phyloP scores from a whole-genome alignment of 257 asterid species.

The Scutellaria galericulata region DNA sequence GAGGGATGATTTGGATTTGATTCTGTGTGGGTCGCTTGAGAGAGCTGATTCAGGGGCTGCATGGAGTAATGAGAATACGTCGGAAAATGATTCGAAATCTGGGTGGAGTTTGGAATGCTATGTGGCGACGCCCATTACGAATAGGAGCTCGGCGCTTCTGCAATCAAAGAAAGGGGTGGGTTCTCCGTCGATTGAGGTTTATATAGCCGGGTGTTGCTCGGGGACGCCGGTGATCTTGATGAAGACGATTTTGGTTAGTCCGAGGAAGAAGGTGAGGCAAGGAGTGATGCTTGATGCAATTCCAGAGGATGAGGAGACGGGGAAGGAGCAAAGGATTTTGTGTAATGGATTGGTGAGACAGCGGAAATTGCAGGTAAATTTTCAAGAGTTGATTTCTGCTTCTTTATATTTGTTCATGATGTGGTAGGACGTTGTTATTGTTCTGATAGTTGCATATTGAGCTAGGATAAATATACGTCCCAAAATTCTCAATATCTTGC shows the following conservation, averaged over 20 bases:
- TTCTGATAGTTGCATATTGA: not conserved
- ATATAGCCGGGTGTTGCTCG: constrained; percentile 84
- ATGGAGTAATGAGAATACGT: constrained; percentile 57
- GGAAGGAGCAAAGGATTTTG: constrained; percentile 51
- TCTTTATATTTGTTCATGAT: not conserved
- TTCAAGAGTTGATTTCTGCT: not conserved
- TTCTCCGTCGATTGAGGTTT: constrained; percentile 76
- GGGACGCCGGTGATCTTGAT: constrained; percentile 74
- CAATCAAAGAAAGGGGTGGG: constrained; percentile 57
- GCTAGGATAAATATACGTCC: not conserved
- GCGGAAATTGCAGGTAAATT: constrained; percentile 62
- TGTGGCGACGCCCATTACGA: constrained; percentile 48
- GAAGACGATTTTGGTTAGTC: constrained; percentile 68
- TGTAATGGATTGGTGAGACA: constrained; percentile 58
- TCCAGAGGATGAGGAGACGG: constrained; percentile 79
- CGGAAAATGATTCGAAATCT: constrained; percentile 52
- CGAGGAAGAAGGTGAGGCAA: constrained; percentile 70
- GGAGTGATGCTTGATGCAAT: constrained; percentile 70
- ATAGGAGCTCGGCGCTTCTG: constrained; percentile 54
- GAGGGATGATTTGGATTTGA: constrained; percentile 54
- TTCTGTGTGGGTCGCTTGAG: constrained; percentile 79
- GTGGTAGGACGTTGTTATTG: not conserved
- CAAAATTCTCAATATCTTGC: not conserved
- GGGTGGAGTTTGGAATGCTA: constrained; percentile 91
- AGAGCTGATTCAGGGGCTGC: constrained; percentile 49